Evolutionary conservation across 495 filamentous ascomycete genomes (phyloP).

Genomic region (Trichoderma orchidacearum): DNA sequence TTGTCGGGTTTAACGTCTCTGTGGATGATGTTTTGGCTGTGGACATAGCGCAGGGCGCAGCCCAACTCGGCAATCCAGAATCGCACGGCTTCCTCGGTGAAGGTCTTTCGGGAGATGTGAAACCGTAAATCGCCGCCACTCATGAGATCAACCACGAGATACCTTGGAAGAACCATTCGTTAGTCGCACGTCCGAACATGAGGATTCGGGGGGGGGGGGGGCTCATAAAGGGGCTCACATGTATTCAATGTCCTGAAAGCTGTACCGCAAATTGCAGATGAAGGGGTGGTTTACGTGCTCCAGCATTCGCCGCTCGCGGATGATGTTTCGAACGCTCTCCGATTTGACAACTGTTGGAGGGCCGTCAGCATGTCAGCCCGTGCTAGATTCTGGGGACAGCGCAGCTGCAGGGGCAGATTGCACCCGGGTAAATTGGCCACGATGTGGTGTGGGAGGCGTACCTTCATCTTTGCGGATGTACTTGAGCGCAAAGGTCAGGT

Average conservation of each 20-base stretch:
- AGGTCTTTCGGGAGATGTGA: slow-evolving; percentile 94
- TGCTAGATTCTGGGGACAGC: background rate
- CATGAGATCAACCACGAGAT: slow-evolving; percentile 97
- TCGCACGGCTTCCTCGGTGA: slow-evolving; percentile 90
- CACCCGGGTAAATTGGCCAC: background rate
- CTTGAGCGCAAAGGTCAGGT: slow-evolving; percentile 82
- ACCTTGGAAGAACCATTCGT: slow-evolving; percentile 43
- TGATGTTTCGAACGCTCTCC: slow-evolving; percentile 95
- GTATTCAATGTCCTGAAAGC: slow-evolving; percentile 98
- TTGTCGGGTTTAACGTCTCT: slow-evolving; percentile 97
- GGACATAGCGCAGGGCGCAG: slow-evolving; percentile 85
- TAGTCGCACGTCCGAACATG: background rate
- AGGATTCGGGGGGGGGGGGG: background rate
- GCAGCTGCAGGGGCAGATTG: background rate
- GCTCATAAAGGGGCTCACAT: slow-evolving; percentile 63
- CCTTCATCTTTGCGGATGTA: slow-evolving; percentile 99
- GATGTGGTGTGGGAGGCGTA: slow-evolving; percentile 27
- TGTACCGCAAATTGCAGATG: slow-evolving; percentile 96
- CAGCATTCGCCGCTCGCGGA: slow-evolving; percentile 92
- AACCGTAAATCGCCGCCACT: slow-evolving; percentile 94
- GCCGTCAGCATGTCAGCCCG: slow-evolving; percentile 10
- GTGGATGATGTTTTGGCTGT: slow-evolving; percentile 86
- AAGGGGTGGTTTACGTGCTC: slow-evolving; percentile 96
- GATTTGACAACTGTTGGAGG: slow-evolving; percentile 68
- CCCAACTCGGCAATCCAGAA: slow-evolving; percentile 95